Evolutionary conservation across 345 rosid genomes (phyloP).

Genomic region (Citrus trifoliata): DNA sequence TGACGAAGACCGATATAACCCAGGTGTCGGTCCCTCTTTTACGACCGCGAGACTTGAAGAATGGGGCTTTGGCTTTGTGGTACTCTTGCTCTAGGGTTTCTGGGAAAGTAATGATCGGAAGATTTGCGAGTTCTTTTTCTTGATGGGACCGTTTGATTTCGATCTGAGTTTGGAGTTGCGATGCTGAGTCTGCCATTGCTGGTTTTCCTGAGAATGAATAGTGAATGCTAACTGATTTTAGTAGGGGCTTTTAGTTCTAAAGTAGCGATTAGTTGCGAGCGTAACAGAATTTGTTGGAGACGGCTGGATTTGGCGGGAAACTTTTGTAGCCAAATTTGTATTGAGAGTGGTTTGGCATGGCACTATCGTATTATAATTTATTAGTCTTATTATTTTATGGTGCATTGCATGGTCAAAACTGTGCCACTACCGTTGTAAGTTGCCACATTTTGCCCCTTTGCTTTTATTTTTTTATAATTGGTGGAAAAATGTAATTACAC

Average conservation of each 20-base stretch:
- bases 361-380: too few relatives aligned
- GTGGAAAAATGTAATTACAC: too few relatives aligned
- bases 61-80: slow-evolving; percentile 41
- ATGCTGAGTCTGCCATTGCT: slow-evolving; percentile 25
- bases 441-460: too few relatives aligned
- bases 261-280: neutral
- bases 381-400: too few relatives aligned
- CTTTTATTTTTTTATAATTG: too few relatives aligned
- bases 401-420: too few relatives aligned
- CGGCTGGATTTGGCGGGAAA: slow-evolving; percentile 26
- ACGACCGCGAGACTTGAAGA: slow-evolving; percentile 65
- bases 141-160: slow-evolving; percentile 24
- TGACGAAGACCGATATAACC: slow-evolving; percentile 69
- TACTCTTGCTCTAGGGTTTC: slow-evolving; percentile 17
- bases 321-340: too few relatives aligned
- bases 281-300: neutral
- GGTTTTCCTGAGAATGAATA: neutral
- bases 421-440: too few relatives aligned
- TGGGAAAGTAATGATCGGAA: slow-evolving; percentile 14
- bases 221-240: neutral
- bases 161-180: slow-evolving; percentile 20
- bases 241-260: neutral
- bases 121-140: slow-evolving; percentile 4
- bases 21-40: slow-evolving; percentile 66
- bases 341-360: too few relatives aligned